Conservation (phyloP, 495 filamentous ascomycete genomes). For the Aspergillus nanangensis region DNA sequence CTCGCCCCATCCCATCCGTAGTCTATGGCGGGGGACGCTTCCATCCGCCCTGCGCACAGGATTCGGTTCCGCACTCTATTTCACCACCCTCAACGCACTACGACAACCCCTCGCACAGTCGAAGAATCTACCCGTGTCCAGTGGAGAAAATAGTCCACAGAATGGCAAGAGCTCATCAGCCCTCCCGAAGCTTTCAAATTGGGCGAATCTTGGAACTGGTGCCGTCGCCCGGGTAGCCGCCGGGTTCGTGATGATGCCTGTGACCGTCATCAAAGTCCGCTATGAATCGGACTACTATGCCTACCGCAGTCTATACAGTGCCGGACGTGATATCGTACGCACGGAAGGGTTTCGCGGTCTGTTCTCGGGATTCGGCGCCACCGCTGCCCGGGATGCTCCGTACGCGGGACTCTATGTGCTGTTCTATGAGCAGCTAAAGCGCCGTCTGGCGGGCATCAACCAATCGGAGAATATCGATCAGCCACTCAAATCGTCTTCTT, state of each 20-base stretch:
- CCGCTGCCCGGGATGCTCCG: slow-evolving; percentile 86
- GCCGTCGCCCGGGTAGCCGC: slow-evolving; percentile 78
- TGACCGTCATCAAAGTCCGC: slow-evolving; percentile 95
- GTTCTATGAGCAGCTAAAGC: slow-evolving; percentile 89
- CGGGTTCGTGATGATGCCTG: slow-evolving; percentile 90
- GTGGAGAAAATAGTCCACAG: too few relatives aligned
- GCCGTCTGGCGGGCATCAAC: slow-evolving; percentile 44
- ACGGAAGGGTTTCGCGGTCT: slow-evolving; percentile 78
- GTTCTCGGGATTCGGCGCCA: slow-evolving; percentile 91
- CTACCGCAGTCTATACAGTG: slow-evolving; percentile 72
- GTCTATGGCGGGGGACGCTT: slow-evolving; percentile 92
- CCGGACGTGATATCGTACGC: slow-evolving; percentile 67
- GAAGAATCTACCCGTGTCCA: slow-evolving; percentile 8
- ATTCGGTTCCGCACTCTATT: slow-evolving; percentile 90
- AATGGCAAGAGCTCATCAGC: slow-evolving; percentile 64
- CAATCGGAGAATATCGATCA: not conserved
- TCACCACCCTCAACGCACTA: slow-evolving; percentile 73
- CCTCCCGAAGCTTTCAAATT: slow-evolving; percentile 78
- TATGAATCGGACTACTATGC: slow-evolving; percentile 83
- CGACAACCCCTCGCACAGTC: slow-evolving; percentile 18
- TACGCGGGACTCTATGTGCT: slow-evolving; percentile 94
- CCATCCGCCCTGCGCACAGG: slow-evolving; percentile 91
- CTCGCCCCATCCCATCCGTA: slow-evolving; percentile 57
- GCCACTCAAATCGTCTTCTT: slow-evolving; percentile 25
- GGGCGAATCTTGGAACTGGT: slow-evolving; percentile 80